A percentile compares a stretch with the other conserved stretches of the same genome.
phyloP scores from a whole-genome alignment of 176 grass and related monocot species.

The Hordeum vulgare region DNA sequence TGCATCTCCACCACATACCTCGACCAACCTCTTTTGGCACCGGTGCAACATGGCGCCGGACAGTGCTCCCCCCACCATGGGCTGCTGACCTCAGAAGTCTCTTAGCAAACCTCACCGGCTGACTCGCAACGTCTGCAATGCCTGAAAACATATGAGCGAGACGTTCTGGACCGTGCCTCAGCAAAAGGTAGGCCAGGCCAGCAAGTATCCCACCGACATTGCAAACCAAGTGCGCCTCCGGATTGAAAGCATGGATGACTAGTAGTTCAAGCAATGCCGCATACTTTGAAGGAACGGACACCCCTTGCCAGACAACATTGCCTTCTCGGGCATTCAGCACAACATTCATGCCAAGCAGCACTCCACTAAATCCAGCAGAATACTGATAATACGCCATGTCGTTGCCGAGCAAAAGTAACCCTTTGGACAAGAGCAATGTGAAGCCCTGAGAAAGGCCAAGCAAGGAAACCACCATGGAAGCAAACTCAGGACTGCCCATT shows the following conservation, averaged over 20 bases:
- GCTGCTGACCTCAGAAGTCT: constrained; percentile 12
- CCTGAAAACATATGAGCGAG: constrained; percentile 40
- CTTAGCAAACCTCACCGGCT: constrained; percentile 48
- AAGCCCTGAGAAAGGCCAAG: constrained; percentile 72
- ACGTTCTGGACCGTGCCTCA: constrained; percentile 35
- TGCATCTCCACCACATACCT: constrained; percentile 75
- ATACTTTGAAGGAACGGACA: constrained; percentile 66
- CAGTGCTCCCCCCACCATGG: constrained; percentile 17
- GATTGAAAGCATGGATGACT: constrained; percentile 76
- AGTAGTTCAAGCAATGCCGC: constrained; percentile 79
- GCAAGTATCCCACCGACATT: constrained; percentile 86
- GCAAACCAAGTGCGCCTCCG: constrained; percentile 51
- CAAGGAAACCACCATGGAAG: constrained; percentile 63
- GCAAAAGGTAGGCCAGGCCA: constrained; percentile 59
- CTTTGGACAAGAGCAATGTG: constrained; percentile 54
- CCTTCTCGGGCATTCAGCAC: constrained; percentile 57
- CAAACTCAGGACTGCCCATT: constrained; percentile 71
- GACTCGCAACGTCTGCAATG: constrained; percentile 37
- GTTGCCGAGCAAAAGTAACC: constrained; percentile 39
- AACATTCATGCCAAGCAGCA: constrained; percentile 83
- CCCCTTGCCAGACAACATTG: constrained; percentile 44
- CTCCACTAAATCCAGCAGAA: constrained; percentile 83
- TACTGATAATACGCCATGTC: constrained; percentile 47
- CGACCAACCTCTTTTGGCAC: neutral
- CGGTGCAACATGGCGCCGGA: constrained; percentile 9